Base-by-base conservation (phyloP, 495 filamentous ascomycete genomes). In the Podospora appendiculata region DNA sequence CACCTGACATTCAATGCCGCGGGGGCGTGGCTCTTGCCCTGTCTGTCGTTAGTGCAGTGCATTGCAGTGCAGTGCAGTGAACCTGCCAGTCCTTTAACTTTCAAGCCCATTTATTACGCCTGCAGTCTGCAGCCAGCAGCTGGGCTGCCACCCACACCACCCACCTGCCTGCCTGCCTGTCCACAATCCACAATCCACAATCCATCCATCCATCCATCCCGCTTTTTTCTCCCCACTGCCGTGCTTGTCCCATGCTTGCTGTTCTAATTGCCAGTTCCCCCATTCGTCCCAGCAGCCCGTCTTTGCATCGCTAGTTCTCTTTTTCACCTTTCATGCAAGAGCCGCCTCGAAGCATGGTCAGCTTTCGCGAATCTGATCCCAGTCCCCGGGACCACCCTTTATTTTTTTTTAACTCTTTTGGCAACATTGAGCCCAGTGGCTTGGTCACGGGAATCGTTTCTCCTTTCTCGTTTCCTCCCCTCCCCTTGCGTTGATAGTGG, bases 361-460 rank as follows among this genome's bases (percentile, higher is more conserved):
- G 17, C 12, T n/a, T 17, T 14, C 41, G 41, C 41, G 14, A 43
- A 43, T 43, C 41, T 43, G 12, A 43, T 11, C 41, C 12, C n/a
- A 43, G 12, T 14, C 41, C 8, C 17, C n/a, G 16, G 25, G 12
- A 43, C 41, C 8, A 3, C 6, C 41, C 12, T 13, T 17, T n/a
- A n/a, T n/a, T n/a, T n/a, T n/a, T n/a, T n/a, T n/a, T n/a, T n/a
- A n/a, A n/a, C n/a, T n/a, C n/a, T n/a, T 45, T 42, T 45, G 45
- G 13, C 47, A 34, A 19, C 41, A 46, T 45, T 41, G 47, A 19
- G 48, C 38, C 16, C 42, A 19, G 48, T 47, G 47, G 46, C 46
- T n/a, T 49, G 52, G 52, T 54, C 52, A 54, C 52, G 47, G 46
- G 52, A 50, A 38, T 8, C 25, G 2, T 2, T 25, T 25, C 25